Evolutionary conservation across 495 filamentous ascomycete genomes (phyloP).

Genomic region (Penicillium pancosmium): DNA sequence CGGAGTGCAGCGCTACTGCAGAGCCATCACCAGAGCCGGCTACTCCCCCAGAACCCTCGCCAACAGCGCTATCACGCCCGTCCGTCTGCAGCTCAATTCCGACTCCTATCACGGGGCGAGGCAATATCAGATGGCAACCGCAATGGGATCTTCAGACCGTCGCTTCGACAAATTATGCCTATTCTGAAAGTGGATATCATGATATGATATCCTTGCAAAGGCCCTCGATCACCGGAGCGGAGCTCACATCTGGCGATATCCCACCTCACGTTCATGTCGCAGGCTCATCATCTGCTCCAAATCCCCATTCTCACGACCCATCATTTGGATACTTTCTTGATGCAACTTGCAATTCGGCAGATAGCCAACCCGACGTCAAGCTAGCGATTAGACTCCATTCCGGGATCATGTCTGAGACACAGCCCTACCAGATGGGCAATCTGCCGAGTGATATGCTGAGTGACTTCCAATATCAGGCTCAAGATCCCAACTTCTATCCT

Average conservation of each 20-base stretch:
- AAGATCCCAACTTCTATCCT: slow-evolving; percentile 32
- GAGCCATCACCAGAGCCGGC: slow-evolving; percentile 47
- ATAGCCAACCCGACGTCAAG: slow-evolving; percentile 22
- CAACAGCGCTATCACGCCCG: slow-evolving; percentile 19
- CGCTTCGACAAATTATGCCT: slow-evolving; percentile 28
- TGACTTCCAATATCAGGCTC: slow-evolving; percentile 31
- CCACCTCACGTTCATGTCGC: slow-evolving; percentile 22
- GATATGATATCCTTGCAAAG: slow-evolving; percentile 28
- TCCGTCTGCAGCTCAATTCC: slow-evolving; percentile 25
- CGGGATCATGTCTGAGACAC: slow-evolving; percentile 20
- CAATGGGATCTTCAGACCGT: slow-evolving; percentile 38
- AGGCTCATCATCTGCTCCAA: slow-evolving; percentile 14
- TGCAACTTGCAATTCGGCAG: slow-evolving; percentile 14
- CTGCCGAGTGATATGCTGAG: slow-evolving; percentile 33
- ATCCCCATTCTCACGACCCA: slow-evolving; percentile 14
- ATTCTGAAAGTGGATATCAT: slow-evolving; percentile 28
- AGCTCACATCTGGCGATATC: slow-evolving; percentile 24
- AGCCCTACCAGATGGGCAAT: slow-evolving; percentile 20
- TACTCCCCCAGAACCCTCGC: slow-evolving; percentile 42
- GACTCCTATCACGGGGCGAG: slow-evolving; percentile 23
- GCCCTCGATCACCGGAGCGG: slow-evolving; percentile 18
- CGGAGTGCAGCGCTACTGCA: slow-evolving; percentile 44
- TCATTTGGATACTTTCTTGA: slow-evolving; percentile 25
- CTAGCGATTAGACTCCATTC: slow-evolving; percentile 18
- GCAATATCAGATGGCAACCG: slow-evolving; percentile 27